These are phyloP conservation scores for Abelmoschus esculentus DNA, from an alignment of 345 rosid species.

Conservation along the genomic window DNA sequence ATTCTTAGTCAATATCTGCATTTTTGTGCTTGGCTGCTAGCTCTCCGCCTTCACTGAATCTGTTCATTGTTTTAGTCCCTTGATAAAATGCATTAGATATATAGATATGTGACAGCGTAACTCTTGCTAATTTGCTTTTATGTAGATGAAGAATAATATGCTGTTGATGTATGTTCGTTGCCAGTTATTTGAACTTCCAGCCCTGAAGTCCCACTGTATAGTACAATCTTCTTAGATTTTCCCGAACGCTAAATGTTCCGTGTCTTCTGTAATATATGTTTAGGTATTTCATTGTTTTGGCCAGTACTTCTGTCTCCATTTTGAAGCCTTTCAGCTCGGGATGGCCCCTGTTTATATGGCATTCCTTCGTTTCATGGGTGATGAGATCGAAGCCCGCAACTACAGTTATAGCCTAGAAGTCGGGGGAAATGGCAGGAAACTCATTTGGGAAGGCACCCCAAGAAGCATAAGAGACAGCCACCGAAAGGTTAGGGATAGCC, in stretches of 20 bases:
- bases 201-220: background rate
- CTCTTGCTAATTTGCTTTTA: background rate
- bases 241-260: background rate
- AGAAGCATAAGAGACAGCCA: constrained; percentile 90
- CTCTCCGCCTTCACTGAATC: background rate
- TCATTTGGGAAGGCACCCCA: constrained; percentile 90
- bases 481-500: constrained; percentile 93
- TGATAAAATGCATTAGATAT: background rate
- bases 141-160: background rate
- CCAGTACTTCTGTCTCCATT: constrained; percentile 91
- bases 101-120: background rate
- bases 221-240: background rate
- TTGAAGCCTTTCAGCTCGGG: constrained; percentile 95
- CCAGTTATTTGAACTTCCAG: background rate
- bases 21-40: background rate
- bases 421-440: constrained; percentile 88
- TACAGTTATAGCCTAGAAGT: constrained; percentile 95
- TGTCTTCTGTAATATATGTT: constrained; percentile 14
- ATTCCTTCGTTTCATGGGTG: constrained; percentile 93
- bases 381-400: constrained; percentile 80
- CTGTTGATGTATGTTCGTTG: background rate
- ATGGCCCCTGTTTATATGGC: constrained; percentile 99
- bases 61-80: background rate
- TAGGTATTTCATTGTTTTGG: constrained; percentile 96
- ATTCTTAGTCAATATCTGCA: no score